Evolutionary conservation across 2,329 filamentous ascomycete species (phyloP), one percentile per base, ranked within the genome.

Genomic region (Epichloe gansuensis): DNA sequence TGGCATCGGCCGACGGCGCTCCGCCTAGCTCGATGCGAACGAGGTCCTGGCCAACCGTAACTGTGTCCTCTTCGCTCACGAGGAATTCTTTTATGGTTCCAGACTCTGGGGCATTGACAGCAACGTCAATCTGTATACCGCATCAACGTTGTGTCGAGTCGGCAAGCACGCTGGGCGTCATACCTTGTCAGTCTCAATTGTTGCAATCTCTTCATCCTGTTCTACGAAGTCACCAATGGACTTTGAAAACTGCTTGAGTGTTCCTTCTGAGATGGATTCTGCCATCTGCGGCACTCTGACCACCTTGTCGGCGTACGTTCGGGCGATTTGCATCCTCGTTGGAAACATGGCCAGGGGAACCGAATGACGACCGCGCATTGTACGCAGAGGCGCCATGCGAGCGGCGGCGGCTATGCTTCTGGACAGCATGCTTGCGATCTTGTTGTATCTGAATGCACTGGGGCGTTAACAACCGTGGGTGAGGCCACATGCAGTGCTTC

Each of bases 131-230:
- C 89, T 93, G 56, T 15, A 13, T 36, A 27, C 5, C 25, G 40
- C 31, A 11, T 31, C 8, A 17, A 25, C 23, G 23, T 31, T 8
- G 6, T 46, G 23, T 51, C 17, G 34, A 36, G 17, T 38, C 15
- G 25, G 6, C 38, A 17, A 13, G 23, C 27, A 34, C 5, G n/a
- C 6, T 43, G 9, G 9, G 4, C 7, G 2, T 52, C 67, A 56
- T 73, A 89, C 88, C 83, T 98, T 98, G 78, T 98, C 93, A 13
- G 93, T 98, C 73, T 98, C 93, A 64, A 98, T 98, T 48, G 91
- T 96, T 35, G 93, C 93, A 68, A 98, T 91, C 69, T 98, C 93
- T 72, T 97, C 93, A 65, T 98, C 93, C 63, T 85, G 84, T 74
- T 95, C 89, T 50, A 98, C 90, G 62, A 82, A 90, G 68, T 98